phyloP scores from a whole-genome alignment of 2,329 filamentous ascomycete genomes.

The Penicillium griseofulvum region DNA sequence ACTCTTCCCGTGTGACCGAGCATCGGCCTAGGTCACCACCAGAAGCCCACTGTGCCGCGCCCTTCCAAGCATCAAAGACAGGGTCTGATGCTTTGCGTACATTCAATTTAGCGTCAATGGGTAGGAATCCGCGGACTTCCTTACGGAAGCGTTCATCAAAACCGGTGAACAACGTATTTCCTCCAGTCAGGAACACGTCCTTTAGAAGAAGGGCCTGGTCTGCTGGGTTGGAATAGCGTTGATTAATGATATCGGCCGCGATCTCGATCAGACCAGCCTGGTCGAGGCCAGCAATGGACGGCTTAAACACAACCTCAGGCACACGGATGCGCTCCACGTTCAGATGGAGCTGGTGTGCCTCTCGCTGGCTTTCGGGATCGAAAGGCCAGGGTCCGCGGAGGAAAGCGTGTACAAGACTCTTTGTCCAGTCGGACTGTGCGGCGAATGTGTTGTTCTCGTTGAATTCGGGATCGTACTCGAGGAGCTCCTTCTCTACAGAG shows the following conservation, averaged over 20 bases:
- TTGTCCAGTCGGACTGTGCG: constrained; percentile 93
- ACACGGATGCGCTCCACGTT: constrained; percentile 96
- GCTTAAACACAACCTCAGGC: constrained; percentile 90
- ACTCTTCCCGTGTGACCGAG: constrained; percentile 77
- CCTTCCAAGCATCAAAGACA: constrained; percentile 86
- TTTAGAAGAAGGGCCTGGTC: constrained; percentile 69
- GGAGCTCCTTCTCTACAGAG: constrained; percentile 75
- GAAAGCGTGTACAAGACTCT: constrained; percentile 86
- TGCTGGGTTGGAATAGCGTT: constrained; percentile 62
- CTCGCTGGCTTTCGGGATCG: constrained; percentile 72
- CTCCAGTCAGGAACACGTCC: constrained; percentile 93
- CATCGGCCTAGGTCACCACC: constrained; percentile 58
- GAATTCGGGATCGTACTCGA: constrained; percentile 83
- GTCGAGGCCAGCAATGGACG: constrained; percentile 85
- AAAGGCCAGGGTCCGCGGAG: constrained; percentile 83
- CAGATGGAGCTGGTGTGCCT: constrained; percentile 86
- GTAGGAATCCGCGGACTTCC: constrained; percentile 71
- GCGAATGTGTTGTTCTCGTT: constrained; percentile 89
- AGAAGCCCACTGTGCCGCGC: constrained; percentile 79
- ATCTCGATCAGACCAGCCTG: constrained; percentile 94
- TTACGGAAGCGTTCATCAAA: constrained; percentile 78
- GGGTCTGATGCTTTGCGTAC: constrained; percentile 74
- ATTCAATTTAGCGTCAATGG: constrained; percentile 63
- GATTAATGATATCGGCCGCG: constrained; percentile 80
- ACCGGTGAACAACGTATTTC: constrained; percentile 78